Base-by-base conservation (phyloP, 768 basidiomycete species). In the Mrakia hoshinonis region DNA sequence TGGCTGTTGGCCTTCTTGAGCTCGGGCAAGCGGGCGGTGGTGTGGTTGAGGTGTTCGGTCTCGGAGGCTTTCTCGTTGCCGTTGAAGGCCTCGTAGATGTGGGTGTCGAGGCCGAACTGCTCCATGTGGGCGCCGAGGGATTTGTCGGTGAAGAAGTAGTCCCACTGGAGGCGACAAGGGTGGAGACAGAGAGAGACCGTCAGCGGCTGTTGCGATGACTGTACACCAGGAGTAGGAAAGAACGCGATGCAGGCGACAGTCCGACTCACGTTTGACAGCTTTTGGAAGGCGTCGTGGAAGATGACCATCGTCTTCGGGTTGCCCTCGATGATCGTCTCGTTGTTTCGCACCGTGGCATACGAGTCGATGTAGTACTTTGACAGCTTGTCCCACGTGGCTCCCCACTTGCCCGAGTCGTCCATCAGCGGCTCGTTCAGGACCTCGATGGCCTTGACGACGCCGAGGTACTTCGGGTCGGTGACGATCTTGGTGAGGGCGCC, bases 391-490 rank as follows among this genome's bases (percentile, higher is more conserved):
- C 43, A 66, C 12, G 64, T 66, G 9, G 64, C 64, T 29, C 64
- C 64, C 47, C 64, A 46, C 26, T 49, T n/a, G 9, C 31, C 48
- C 26, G 64, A 29, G 6, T 49, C 29, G 20, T 47, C 43, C 58
- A 66, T 66, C 1, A 61, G 31, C 7, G 70, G 70, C 54, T 72
- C 70, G 36, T 72, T 72, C 2, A 72, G 18, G 0, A 72, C 64
- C 26, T 66, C 55, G 54, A 72, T 72, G 11, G 70, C 54, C 22
- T 72, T 72, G 31, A 72, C 70, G 15, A 72, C 70, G 22, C 70
- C 70, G 2, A 22, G 49, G 38, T 47, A 72, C 54, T 58, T 34
- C 15, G 9, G 29, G 26, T 58, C 22, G 4, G 70, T 72, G 3
- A 67, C 62, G 24, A 29, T 31, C 24, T 15, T 3, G 13, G 64